phyloP scores from a whole-genome alignment of 1,284 basidiomycete genomes.

The Sporisorium iseilematis-ciliati region DNA sequence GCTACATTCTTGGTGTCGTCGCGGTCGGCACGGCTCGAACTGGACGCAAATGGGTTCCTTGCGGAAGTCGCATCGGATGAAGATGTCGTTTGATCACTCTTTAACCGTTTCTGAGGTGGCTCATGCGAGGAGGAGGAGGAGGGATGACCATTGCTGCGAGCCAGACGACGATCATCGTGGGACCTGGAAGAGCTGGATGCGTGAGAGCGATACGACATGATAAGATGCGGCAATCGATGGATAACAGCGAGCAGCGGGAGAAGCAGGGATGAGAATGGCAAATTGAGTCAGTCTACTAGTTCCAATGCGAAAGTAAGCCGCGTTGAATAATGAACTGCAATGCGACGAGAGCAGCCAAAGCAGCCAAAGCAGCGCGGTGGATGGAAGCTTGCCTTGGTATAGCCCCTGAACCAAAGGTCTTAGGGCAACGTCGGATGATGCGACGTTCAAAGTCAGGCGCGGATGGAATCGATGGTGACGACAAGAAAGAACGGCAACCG shows the following conservation, averaged over 20 bases:
- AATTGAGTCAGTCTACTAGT: constrained; percentile 22
- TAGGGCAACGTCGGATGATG: constrained; percentile 10
- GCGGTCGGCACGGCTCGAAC: neutral
- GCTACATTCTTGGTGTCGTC: constrained; percentile 2
- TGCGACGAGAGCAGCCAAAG: neutral
- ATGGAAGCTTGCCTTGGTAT: constrained; percentile 31
- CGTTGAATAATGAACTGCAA: neutral
- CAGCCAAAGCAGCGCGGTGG: constrained; percentile 6
- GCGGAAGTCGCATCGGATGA: neutral
- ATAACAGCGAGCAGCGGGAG: neutral
- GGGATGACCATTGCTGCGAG: constrained; percentile 1
- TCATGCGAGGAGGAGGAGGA: constrained; percentile 10
- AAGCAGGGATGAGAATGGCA: constrained; percentile 15
- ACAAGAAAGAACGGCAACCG: constrained; percentile 2
- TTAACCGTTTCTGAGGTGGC: constrained; percentile 21
- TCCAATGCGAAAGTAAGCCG: constrained; percentile 6
- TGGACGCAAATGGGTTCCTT: neutral
- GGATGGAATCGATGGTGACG: constrained; percentile 10
- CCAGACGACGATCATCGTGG: neutral
- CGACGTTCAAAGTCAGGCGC: constrained; percentile 7
- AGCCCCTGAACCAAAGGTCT: neutral
- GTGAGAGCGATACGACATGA: constrained; percentile 30
- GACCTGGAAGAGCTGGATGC: constrained; percentile 11
- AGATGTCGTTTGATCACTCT: neutral
- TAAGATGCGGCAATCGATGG: neutral